A percentile compares a stretch with the other conserved stretches of the same genome.
Evolutionary conservation across 2,329 filamentous ascomycete species (phyloP).

Genomic region (Talaromyces albobiverticillius): DNA sequence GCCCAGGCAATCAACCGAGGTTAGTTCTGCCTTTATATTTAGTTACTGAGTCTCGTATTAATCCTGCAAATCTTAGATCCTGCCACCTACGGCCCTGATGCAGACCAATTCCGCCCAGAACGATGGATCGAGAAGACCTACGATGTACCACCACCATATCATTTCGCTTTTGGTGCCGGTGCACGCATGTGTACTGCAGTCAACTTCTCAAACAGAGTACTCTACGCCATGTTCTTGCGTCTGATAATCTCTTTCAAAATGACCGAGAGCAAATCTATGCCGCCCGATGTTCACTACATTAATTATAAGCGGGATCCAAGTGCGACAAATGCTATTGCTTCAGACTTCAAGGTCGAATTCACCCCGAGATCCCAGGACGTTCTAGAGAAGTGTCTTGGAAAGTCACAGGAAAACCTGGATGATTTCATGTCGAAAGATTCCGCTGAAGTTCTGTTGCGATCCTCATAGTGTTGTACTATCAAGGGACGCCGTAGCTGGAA

Average conservation of each 20-base stretch:
- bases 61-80: background rate
- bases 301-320: constrained; percentile 20
- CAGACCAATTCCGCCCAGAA: constrained; percentile 13
- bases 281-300: constrained; percentile 17
- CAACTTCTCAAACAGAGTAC: constrained; percentile 21
- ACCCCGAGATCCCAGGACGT: background rate
- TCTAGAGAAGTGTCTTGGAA: constrained; percentile 4
- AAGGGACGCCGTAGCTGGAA: no score
- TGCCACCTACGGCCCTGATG: constrained; percentile 10
- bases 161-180: constrained; percentile 20
- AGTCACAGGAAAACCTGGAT: background rate
- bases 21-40: no score
- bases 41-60: no score
- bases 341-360: constrained; percentile 17
- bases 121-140: constrained; percentile 9
- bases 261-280: constrained; percentile 8
- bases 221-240: constrained; percentile 22
- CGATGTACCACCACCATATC: constrained; percentile 19
- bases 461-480: no score
- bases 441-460: background rate
- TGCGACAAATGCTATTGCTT: constrained; percentile 17
- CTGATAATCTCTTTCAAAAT: constrained; percentile 20
- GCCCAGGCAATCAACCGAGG: background rate
- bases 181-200: constrained; percentile 21
- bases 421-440: background rate